phyloP scores from a whole-genome alignment of 73 alveolate species.

The Stentor coeruleus region DNA sequence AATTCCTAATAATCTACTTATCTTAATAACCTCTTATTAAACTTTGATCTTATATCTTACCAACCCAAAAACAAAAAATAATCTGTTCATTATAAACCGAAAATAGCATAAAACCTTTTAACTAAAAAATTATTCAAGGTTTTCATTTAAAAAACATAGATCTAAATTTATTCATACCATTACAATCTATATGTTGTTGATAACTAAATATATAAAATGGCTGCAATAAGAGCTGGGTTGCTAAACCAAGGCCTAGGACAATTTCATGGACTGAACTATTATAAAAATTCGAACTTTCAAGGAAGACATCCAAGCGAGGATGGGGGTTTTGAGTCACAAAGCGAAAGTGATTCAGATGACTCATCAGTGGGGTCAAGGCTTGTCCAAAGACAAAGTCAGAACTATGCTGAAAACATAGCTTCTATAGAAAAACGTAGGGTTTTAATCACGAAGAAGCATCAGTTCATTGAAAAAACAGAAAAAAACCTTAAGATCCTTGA shows the following conservation, averaged over 20 bases:
- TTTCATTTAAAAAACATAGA: no score
- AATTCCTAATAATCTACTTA: no score
- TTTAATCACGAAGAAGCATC: background rate
- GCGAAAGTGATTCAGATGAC: background rate
- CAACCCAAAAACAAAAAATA: no score
- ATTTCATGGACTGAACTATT: constrained; percentile 1
- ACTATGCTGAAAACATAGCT: background rate
- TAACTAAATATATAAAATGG: no score
- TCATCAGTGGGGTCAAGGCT: background rate
- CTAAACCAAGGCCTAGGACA: constrained; percentile 16
- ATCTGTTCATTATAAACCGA: no score
- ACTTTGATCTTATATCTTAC: no score
- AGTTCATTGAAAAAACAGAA: background rate
- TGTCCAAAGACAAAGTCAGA: background rate
- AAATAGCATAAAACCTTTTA: no score
- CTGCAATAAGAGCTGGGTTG: constrained; percentile 10
- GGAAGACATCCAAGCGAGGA: background rate
- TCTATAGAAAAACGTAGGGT: background rate
- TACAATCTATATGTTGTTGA: no score
- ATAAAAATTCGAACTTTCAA: background rate
- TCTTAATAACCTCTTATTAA: no score
- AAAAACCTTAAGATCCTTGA: background rate
- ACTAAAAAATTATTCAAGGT: no score
- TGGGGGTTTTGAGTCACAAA: background rate
- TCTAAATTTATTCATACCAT: no score